phyloP scores from a whole-genome alignment of 345 rosid species.

The Nasturtium officinale region DNA sequence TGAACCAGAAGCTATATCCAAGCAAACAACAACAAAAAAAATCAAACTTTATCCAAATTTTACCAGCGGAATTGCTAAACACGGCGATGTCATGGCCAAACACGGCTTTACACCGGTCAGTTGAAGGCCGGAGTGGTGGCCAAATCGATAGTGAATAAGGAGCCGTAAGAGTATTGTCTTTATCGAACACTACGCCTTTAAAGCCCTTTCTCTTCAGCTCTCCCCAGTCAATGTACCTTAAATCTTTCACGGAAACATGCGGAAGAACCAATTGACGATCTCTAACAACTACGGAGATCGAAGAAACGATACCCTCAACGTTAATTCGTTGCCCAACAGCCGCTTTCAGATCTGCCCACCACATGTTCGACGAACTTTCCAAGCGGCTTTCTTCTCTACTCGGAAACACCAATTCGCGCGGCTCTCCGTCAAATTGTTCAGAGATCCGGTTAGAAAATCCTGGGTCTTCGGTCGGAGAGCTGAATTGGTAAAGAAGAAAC shows the following conservation, averaged over 20 bases:
- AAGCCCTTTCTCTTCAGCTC: slow-evolving; percentile 80
- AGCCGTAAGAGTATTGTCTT: slow-evolving; percentile 91
- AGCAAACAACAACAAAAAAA: background rate
- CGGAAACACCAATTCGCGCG: slow-evolving; percentile 19
- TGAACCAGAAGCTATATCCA: slow-evolving; percentile 3
- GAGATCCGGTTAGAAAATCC: slow-evolving; percentile 41
- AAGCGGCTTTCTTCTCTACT: slow-evolving; percentile 5
- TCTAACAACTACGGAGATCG: slow-evolving; percentile 54
- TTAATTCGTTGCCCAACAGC: slow-evolving; percentile 89
- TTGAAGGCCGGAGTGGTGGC: slow-evolving; percentile 64
- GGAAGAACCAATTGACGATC: slow-evolving; percentile 80
- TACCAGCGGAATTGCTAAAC: slow-evolving; percentile 97
- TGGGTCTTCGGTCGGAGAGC: slow-evolving; percentile 43
- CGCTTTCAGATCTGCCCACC: slow-evolving; percentile 93
- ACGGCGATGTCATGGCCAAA: slow-evolving; percentile 85
- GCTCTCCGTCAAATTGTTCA: slow-evolving; percentile 41
- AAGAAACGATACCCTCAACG: slow-evolving; percentile 77
- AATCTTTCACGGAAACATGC: slow-evolving; percentile 71
- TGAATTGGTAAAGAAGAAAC: slow-evolving; percentile 47
- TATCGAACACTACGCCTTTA: slow-evolving; percentile 92
- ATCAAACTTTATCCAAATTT: slow-evolving; percentile 23
- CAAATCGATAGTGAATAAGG: slow-evolving; percentile 82
- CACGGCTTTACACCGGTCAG: slow-evolving; percentile 73
- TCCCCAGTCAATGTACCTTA: slow-evolving; percentile 80
- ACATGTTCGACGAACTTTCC: slow-evolving; percentile 72